These are phyloP conservation scores for Xylariaceae sp. DNA, from an alignment of 2,329 filamentous ascomycete species.

Conservation along the genomic window DNA sequence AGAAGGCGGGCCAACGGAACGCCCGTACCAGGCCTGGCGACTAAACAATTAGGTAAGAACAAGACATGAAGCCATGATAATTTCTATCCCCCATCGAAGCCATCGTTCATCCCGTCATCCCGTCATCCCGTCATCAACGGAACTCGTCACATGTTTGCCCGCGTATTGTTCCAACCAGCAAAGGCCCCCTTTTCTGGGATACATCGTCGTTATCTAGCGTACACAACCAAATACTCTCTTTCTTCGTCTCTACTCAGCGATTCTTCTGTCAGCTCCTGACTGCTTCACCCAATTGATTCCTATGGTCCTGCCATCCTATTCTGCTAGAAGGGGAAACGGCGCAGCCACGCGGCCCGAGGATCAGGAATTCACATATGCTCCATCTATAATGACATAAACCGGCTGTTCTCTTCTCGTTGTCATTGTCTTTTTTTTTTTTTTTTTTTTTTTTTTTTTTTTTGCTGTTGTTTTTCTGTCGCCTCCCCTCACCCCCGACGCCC, in stretches of 20 bases:
- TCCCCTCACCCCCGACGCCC: background rate
- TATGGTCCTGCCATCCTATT: conserved; percentile 7
- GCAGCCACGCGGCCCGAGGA: background rate
- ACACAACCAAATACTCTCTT: too few species aligned
- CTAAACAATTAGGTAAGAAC: too few species aligned
- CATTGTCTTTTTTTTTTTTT: background rate
- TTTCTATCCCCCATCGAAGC: too few species aligned
- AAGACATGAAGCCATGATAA: too few species aligned
- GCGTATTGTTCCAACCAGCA: too few species aligned
- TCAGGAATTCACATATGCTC: conserved; percentile 1
- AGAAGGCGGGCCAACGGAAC: too few species aligned
- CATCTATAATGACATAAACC: conserved; percentile 20
- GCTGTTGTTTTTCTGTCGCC: background rate
- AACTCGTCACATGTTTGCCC: too few species aligned
- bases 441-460: background rate
- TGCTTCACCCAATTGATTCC: background rate
- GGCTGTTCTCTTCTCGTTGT: conserved; percentile 1
- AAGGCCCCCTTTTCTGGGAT: too few species aligned
- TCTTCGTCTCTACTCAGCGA: conserved; percentile 14
- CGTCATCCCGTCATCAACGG: too few species aligned
- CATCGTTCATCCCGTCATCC: too few species aligned
- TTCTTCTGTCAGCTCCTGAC: background rate
- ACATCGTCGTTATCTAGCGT: too few species aligned
- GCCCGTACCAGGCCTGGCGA: too few species aligned
- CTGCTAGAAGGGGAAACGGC: conserved; percentile 8